Percentiles rank a stretch among this genome's conserved stretches.
Conservation (phyloP, 1,139 yeast genomes). For the Suhomyces terraborum region DNA sequence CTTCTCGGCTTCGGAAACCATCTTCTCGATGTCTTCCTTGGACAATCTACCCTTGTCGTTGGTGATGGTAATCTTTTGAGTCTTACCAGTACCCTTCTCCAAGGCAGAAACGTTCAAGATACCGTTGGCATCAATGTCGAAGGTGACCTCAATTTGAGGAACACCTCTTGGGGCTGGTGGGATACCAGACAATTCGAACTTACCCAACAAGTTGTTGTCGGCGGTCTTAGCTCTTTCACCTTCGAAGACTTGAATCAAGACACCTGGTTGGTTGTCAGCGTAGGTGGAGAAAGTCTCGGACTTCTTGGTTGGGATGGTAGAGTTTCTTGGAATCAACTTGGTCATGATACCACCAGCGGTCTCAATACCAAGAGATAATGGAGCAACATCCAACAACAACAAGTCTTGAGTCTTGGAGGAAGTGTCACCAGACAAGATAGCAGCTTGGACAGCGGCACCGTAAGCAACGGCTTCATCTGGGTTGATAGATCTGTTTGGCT, state of each 20-base stretch:
- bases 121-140: constrained; percentile 93
- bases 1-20: constrained; percentile 54
- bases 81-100: constrained; percentile 91
- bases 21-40: constrained; percentile 53
- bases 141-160: constrained; percentile 95
- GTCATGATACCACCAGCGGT: constrained; percentile 99
- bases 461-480: constrained; percentile 48
- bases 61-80: constrained; percentile 52
- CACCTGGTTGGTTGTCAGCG: constrained; percentile 97
- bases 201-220: constrained; percentile 94
- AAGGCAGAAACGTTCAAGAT: constrained; percentile 90
- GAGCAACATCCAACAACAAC: constrained; percentile 86
- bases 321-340: constrained; percentile 93
- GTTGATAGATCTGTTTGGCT: constrained; percentile 44
- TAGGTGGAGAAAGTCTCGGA: constrained; percentile 96
- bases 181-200: constrained; percentile 91
- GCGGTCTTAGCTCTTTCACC: constrained; percentile 97
- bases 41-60: constrained; percentile 56
- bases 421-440: constrained; percentile 88
- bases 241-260: constrained; percentile 91
- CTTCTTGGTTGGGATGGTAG: constrained; percentile 95
- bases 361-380: constrained; percentile 94
- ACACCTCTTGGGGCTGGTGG: constrained; percentile 99
- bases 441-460: constrained; percentile 71
- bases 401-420: constrained; percentile 81